These are phyloP conservation scores for Solanum arcanum DNA, from an alignment of 257 asterid species.

Conservation along the genomic window DNA sequence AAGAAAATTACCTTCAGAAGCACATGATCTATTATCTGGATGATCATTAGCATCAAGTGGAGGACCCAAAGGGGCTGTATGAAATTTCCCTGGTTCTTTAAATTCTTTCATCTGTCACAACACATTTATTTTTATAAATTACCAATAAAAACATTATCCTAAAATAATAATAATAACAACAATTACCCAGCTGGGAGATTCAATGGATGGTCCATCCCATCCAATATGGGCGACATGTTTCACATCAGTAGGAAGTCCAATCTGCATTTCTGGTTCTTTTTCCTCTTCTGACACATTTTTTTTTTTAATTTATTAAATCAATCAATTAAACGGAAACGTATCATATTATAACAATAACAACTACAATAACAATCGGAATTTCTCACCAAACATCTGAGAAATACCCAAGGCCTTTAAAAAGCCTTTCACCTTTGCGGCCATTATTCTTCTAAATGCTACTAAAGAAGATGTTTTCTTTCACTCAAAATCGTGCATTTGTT, in stretches of 20 bases:
- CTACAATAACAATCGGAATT: neutral
- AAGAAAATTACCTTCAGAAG: neutral
- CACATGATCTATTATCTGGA: neutral
- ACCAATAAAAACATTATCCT: neutral
- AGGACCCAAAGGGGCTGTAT: slow-evolving; percentile 2
- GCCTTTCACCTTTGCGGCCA: neutral
- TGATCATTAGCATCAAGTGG: neutral
- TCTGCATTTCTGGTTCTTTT: slow-evolving; percentile 39
- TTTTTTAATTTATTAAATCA: neutral
- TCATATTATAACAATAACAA: neutral
- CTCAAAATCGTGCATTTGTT: neutral
- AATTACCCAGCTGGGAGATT: slow-evolving; percentile 9
- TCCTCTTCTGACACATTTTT: slow-evolving; percentile 6
- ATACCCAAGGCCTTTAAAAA: neutral
- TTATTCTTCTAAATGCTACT: neutral
- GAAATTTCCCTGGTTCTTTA: slow-evolving; percentile 1
- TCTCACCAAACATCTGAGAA: slow-evolving; percentile 10
- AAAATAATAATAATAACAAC: neutral
- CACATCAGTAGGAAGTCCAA: slow-evolving; percentile 57
- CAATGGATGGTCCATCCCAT: slow-evolving; percentile 32
- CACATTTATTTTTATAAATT: neutral
- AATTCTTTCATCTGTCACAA: slow-evolving; percentile 10
- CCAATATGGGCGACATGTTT: slow-evolving; percentile 60
- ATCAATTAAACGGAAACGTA: neutral
- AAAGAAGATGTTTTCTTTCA: neutral